phyloP scores from a whole-genome alignment of 2,329 filamentous ascomycete genomes.

The Kalmusia sp. region DNA sequence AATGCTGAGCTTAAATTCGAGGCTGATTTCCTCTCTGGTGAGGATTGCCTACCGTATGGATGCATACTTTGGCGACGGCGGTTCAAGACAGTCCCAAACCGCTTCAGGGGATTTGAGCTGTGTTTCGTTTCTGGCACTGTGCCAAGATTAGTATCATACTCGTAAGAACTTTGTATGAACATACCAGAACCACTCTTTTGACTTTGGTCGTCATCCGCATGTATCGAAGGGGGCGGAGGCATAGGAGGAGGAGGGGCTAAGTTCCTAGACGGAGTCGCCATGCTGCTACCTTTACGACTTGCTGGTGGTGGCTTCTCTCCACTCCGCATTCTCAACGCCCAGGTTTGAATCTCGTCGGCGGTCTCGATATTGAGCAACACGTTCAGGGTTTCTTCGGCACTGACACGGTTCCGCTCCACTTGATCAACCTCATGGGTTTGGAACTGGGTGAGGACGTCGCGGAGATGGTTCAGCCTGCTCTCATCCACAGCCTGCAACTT shows the following conservation, averaged over 20 bases:
- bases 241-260: slow-evolving; percentile 44
- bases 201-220: slow-evolving; percentile 60
- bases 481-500: slow-evolving; percentile 91
- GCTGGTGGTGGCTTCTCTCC: slow-evolving; percentile 42
- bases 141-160: not conserved
- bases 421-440: slow-evolving; percentile 92
- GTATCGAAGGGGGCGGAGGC: slow-evolving; percentile 38
- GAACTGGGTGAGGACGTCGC: slow-evolving; percentile 89
- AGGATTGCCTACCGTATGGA: slow-evolving; percentile 47
- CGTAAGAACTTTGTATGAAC: slow-evolving; percentile 5
- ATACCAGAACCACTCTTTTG: slow-evolving; percentile 61
- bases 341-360: slow-evolving; percentile 82
- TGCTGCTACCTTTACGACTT: slow-evolving; percentile 41
- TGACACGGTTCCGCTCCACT: slow-evolving; percentile 75
- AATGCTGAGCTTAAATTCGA: slow-evolving; percentile 64
- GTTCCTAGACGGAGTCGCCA: slow-evolving; percentile 38
- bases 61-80: slow-evolving; percentile 48
- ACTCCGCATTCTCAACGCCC: slow-evolving; percentile 57
- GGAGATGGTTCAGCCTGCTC: slow-evolving; percentile 83
- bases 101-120: slow-evolving; percentile 47
- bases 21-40: slow-evolving; percentile 60
- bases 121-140: slow-evolving; percentile 44
- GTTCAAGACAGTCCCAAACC: slow-evolving; percentile 50
- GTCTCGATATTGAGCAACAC: slow-evolving; percentile 86
- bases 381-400: slow-evolving; percentile 81